Base-by-base conservation (phyloP, 2,329 filamentous ascomycete genomes). In the Rhexocercosporidium sp. region DNA sequence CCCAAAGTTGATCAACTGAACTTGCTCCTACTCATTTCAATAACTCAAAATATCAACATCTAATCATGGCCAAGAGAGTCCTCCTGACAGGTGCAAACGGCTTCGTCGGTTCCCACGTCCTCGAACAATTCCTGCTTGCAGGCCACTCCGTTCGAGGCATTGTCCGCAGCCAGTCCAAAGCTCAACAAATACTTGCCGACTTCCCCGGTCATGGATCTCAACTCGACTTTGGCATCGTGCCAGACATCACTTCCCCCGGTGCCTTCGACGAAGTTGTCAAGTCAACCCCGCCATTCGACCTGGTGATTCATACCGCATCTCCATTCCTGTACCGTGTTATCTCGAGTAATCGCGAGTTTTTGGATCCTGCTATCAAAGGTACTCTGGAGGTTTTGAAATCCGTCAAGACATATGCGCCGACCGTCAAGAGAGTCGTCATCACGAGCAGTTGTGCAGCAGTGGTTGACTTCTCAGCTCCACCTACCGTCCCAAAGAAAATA, bases 321-420 rank as follows among this genome's bases (percentile, higher is more conserved):
- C 92, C 73, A 1, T 80, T 81, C 69, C 72, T 76, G 44, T 77
- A 75, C 62, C 69, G 72, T 12, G 74, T 75, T 20, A 74, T 73
- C 12, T 70, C 77, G 49, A 72, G 75, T 31, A 72, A 77, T 62
- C 71, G 65, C 29, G 76, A 81, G 29, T 72, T 88, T 34, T 78
- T 88, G 12, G 80, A 85, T 39, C 86, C 86, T 0, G 85, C 85
- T 8, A 81, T 88, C 49, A 80, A 84, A 63, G 88, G 86, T 69
- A 88, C 86, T 0, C 91, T 89, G 71, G 90, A 90, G 39, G 88
- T 96, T 64, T 88, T 92, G 41, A 85, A 90, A 71, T 89, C 92
- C 20, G 84, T 95, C 69, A 88, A 90, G 74, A 81, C 82, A 68
- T 70, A 86, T 76, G 75, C 85, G 0, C 85, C 85, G 0, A 70